phyloP scores from a whole-genome alignment of 371 early-diverging fungal species.

The Ecytonucleospora hepatopenaei region DNA sequence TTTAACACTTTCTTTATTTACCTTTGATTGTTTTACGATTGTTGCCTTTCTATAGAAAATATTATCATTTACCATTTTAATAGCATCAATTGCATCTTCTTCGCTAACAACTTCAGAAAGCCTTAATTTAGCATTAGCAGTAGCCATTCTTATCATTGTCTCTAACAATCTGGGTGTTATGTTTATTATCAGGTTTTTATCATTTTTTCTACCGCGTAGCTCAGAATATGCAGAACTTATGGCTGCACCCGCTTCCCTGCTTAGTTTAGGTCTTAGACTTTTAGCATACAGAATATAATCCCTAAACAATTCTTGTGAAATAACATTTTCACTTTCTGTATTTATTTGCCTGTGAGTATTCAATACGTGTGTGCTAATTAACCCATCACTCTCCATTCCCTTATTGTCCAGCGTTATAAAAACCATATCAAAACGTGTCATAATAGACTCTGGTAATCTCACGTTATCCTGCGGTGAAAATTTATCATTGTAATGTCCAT shows the following conservation, averaged over 20 bases:
- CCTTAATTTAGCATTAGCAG: constrained; percentile 90
- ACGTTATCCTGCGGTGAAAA: constrained; percentile 55
- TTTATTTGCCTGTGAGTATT: constrained; percentile 38
- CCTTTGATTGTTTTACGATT: no score
- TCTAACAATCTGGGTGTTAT: constrained; percentile 94
- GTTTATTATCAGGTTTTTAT: constrained; percentile 59
- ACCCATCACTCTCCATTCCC: constrained; percentile 61
- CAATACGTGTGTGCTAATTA: constrained; percentile 54
- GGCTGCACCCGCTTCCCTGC: constrained; percentile 38
- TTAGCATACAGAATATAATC: constrained; percentile 39
- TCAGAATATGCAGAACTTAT: constrained; percentile 46
- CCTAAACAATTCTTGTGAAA: constrained; percentile 25
- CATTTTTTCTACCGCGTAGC: constrained; percentile 50
- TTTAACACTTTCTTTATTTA: no score
- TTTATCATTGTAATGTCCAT: constrained; percentile 61
- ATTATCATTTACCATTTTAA: constrained; percentile 48
- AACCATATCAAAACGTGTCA: constrained; percentile 63
- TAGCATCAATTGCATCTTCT: constrained; percentile 45
- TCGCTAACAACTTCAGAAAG: constrained; percentile 63
- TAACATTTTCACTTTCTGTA: constrained; percentile 18
- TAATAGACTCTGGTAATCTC: constrained; percentile 56
- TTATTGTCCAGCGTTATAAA: constrained; percentile 83
- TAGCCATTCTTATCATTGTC: constrained; percentile 88
- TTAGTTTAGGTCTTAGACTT: constrained; percentile 40
- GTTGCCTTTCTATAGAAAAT: no score